Evolutionary conservation across 2,329 filamentous ascomycete species (phyloP).

Genomic region (Cercospora citrullina): DNA sequence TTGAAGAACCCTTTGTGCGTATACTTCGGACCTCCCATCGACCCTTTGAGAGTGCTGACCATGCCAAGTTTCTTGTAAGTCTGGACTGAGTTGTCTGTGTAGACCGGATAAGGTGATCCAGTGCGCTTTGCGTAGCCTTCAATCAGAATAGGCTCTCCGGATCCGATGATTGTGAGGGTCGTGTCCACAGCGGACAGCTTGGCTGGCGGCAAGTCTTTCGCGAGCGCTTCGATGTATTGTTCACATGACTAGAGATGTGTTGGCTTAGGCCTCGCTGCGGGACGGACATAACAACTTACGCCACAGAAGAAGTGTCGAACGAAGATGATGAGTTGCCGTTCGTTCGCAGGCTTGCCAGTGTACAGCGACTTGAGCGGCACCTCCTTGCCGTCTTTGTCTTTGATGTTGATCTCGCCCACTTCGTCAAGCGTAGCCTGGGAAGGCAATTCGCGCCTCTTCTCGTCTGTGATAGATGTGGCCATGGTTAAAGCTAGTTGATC

Average conservation of each 20-base stretch:
- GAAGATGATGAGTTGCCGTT: slow-evolving; percentile 40
- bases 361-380: slow-evolving; percentile 34
- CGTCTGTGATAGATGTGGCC: slow-evolving; percentile 18
- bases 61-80: slow-evolving; percentile 39
- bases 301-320: slow-evolving; percentile 46
- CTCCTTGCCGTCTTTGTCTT: slow-evolving; percentile 33
- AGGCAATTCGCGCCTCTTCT: slow-evolving; percentile 24
- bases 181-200: slow-evolving; percentile 28
- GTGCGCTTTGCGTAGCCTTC: slow-evolving; percentile 36
- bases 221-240: slow-evolving; percentile 37
- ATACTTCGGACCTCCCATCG: slow-evolving; percentile 13
- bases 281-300: slow-evolving; percentile 27
- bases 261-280: not conserved
- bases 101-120: slow-evolving; percentile 35
- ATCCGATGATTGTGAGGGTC: slow-evolving; percentile 39
- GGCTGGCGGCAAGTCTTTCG: slow-evolving; percentile 29
- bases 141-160: slow-evolving; percentile 37
- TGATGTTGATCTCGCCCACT: slow-evolving; percentile 30
- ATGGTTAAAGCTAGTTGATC: slow-evolving; percentile 7
- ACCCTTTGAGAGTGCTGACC: slow-evolving; percentile 29
- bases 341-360: slow-evolving; percentile 22
- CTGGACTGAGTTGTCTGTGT: slow-evolving; percentile 36
- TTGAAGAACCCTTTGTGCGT: slow-evolving; percentile 26
- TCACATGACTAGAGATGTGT: slow-evolving; percentile 36
- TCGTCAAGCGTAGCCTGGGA: slow-evolving; percentile 20